Evolutionary conservation across 2,329 filamentous ascomycete genomes (phyloP), one percentile per base, ranked within the genome.

Genomic region (Pseudodiploospora longispora): DNA sequence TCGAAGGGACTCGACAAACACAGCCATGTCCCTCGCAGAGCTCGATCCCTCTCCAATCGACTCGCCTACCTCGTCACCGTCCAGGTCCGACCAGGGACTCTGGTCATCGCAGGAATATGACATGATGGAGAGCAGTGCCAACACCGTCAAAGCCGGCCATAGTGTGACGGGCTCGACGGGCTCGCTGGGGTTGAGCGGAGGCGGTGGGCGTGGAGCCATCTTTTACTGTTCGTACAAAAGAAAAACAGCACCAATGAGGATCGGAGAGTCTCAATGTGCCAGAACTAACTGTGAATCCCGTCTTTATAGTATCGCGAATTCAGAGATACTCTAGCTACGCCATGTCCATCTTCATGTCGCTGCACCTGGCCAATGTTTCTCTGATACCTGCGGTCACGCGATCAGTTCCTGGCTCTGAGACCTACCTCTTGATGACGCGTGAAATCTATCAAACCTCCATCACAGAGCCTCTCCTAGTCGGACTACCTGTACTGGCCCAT

Each of bases 251-350:
- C 19, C 19, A 19, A 19, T 19, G 19, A 19, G 19, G 19, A 19
- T 19, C 19, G 19, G 19, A 19, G 19, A 19, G 19, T 19, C 19
- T 19, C 19, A 19, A 19, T 19, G 19, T 19, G 19, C 19, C 19
- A 19, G 19, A 19, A 19, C 19, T 19, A 19, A 19, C 19, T 10
- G 9, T 45, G 42, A 42, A 31, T 19, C 19, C 19, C 10, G n/a
- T 29, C 10, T 10, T n/a, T 32, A n/a, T 30, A 58, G 56, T 61
- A 12, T 58, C 57, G 38, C 79, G 85, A 39, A 73, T 93, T 32
- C 93, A 97, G 64, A 84, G 81, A 62, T 95, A 95, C 71, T 93
- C 88, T 1, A 88, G 85, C 53, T 94, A 95, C 68, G 80, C 85
- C 52, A 90, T 87, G 58, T 80, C 79, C 50, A 68, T 87, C 52